Evolutionary conservation across 2,329 filamentous ascomycete species (phyloP), one percentile per base, ranked within the genome.

Genomic region (Lomentospora prolificans): DNA sequence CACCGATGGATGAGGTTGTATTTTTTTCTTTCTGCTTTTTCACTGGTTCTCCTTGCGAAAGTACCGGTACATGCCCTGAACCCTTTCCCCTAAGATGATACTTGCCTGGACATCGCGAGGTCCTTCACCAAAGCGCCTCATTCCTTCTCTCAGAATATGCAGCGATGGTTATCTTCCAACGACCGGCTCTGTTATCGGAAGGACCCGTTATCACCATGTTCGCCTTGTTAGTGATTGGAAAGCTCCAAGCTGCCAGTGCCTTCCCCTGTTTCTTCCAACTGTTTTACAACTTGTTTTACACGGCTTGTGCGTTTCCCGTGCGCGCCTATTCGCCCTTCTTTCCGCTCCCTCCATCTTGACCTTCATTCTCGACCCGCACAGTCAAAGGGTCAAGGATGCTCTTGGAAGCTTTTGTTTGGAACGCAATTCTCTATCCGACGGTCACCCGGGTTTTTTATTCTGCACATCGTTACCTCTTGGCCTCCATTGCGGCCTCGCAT

Each of bases 1-100:
- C 52, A 41, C 30, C 53, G 28, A 50, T 41, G 27, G 53, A 48
- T 24, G 36, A 25, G 14, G 19, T 25, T 46, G 52, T 46, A 41
- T 22, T 31, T 30, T 36, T n/a, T 30, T 24, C n/a, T 8, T 8
- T 8, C 7, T 14, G 25, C n/a, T 14, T 14, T 33, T 22, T 22
- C 44, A 48, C 44, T 25, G 44, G 22, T 10, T 25, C 17, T 25
- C 10, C 22, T 22, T 25, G 22, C 44, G n/a, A 48, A 48, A 6
- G 53, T 55, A 55, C 41, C 10, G 53, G 53, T 55, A 55, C 53
- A 14, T 55, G 50, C 17, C 30, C 50, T 44, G 14, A n/a, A 19
- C 41, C 41, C 53, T 55, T 24, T 22, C 1, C 27, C 9, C 8
- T 10, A 28, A n/a, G 19, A 36, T 9, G 36, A 36, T 54, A 54